Percentiles rank a stretch among this genome's conserved stretches.
Evolutionary conservation across 805 yeast species (phyloP).

Genomic region (Nakazawaea siamensis): DNA sequence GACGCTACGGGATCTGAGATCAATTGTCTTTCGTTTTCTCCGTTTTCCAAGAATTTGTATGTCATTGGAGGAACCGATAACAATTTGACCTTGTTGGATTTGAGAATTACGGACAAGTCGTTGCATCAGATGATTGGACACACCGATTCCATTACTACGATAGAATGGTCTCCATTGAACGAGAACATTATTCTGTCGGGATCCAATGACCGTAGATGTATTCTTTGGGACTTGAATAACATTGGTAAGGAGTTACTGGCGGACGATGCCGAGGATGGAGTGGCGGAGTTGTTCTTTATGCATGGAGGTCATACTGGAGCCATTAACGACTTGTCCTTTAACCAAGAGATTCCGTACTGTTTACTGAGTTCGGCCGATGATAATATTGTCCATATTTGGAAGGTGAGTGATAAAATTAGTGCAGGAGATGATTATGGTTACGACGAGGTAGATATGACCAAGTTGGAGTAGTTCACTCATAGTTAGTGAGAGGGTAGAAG

Average conservation of each 20-base stretch:
- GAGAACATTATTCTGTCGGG: conserved; percentile 78
- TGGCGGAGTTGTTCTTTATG: conserved; percentile 83
- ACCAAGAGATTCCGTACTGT: conserved; percentile 69
- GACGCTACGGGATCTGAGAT: conserved; percentile 30
- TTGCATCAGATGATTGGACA: conserved; percentile 79
- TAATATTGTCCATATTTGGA: conserved; percentile 54
- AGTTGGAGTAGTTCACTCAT: conserved; percentile 9
- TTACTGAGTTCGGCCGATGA: conserved; percentile 58
- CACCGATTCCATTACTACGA: conserved; percentile 56
- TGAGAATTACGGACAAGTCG: conserved; percentile 32
- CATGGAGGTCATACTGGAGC: conserved; percentile 87
- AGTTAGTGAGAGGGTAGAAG: background rate
- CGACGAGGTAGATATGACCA: conserved; percentile 10
- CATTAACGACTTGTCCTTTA: conserved; percentile 66
- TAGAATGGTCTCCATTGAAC: conserved; percentile 71
- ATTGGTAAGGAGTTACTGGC: conserved; percentile 81
- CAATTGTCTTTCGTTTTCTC: conserved; percentile 61
- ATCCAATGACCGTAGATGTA: conserved; percentile 67
- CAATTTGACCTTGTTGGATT: conserved; percentile 57
- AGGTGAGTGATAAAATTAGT: conserved; percentile 28
- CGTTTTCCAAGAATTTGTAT: conserved; percentile 46
- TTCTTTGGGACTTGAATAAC: conserved; percentile 71
- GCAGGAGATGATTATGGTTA: conserved; percentile 11
- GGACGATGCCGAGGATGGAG: conserved; percentile 88
- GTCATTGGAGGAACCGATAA: conserved; percentile 69